Base-by-base conservation (phyloP, 768 basidiomycete genomes). In the Leucosporidium yakuticum region DNA sequence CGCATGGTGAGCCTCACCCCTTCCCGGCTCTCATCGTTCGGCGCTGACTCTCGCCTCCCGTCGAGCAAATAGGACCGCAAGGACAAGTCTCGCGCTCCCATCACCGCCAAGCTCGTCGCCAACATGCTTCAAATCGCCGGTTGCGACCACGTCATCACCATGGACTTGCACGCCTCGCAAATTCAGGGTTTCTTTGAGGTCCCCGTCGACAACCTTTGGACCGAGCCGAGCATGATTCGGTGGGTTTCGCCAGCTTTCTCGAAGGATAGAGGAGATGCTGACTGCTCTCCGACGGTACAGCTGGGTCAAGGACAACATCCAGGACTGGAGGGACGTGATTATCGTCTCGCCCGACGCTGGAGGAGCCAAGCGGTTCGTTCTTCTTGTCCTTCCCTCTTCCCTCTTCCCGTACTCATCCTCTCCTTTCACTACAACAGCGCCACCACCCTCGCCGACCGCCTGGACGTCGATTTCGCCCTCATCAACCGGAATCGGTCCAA, bases 111-210 rank as follows among this genome's bases (percentile, higher is more conserved):
- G 81, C 85, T 99, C 63, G 91, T 98, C 58, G 94, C 95, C 29
- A 98, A 96, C 79, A 98, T 98, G 95, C 83, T 99, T 68, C 88
- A 86, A 54, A 90, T 96, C 57, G 94, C 96, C 14, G 95, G 95
- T 29, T 96, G 93, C 77, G 95, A 98, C 80, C 95, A 98, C 77
- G 88, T 99, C 76, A 97, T 99, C 74, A 97, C 95, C n/a, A 95
- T 98, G 89, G 94, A 98, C 79, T 81, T 98, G 60, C 95, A 97
- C 77, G 94, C 95, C 51, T 89, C 89, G 75, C 95, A 98, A 81
- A 98, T 97, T 68, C 95, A 98, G 77, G 95, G 95, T 11, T 98
- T 98, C 83, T 98, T 98, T 78, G 93, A 97, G 79, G 91, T 98
- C 73, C 95, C 95, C 14, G 94, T 96, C 32, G 95, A 98, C 81